Evolutionary conservation across 2,329 filamentous ascomycete species (phyloP), one percentile per base, ranked within the genome.

Genomic region (Fusarium ambrosium): DNA sequence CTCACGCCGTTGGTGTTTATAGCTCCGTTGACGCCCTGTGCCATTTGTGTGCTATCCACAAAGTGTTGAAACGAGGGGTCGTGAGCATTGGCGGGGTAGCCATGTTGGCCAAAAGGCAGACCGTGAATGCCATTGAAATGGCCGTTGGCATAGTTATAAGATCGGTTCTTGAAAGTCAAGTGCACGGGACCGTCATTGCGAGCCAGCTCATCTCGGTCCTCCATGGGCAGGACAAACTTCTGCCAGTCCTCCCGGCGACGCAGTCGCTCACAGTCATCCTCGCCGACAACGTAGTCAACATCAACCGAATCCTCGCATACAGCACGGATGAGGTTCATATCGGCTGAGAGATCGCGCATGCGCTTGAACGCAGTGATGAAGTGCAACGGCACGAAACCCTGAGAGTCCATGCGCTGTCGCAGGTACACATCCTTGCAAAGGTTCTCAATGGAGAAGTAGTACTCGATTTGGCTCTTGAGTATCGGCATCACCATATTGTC

Each of bases 361-460:
- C 97, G 92, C 83, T 94, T 95, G 87, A 99, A 99, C n/a, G 88
- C 89, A 24, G 93, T 90, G 77, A 99, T 92, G 68, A 98, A 89
- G 37, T 89, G 88, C 62, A 99, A 85, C 61, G 91, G 92, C 16
- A 98, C 95, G 80, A 95, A 98, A 20, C 97, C 97, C 82, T 98
- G 94, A 1, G 93, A 94, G 81, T 99, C 96, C 97, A 99, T 98
- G 78, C 95, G 92, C 79, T 91, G 92, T 67, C 97, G 92, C 69
- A 99, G 88, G 83, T 92, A 98, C 79, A 94, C 88, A 80, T 99
- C 97, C 84, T 98, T 98, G 88, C 94, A 94, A 60, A 98, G 88
- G 81, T 99, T 99, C 80, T 98, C 94, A 32, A 98, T 90, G 0
- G 96, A 98, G 85, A 99, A 98, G 84, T 99, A 99, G 86, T 98